These are phyloP conservation scores for Kuraishia piskuri DNA, from an alignment of 805 yeast genomes.

Conservation along the genomic window DNA sequence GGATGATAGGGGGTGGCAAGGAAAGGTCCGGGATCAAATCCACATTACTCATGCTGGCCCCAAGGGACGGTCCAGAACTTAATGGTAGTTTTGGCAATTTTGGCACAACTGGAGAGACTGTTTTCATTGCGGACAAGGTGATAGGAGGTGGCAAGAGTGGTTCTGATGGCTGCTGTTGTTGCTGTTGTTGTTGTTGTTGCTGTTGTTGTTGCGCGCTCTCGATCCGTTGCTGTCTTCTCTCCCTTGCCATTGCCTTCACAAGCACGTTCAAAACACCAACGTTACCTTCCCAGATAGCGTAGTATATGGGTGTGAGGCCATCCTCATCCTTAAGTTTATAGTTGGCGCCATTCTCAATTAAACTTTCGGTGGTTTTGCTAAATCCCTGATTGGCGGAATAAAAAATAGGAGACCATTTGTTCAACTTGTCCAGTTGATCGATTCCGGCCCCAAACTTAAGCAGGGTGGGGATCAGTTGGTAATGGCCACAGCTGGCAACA, in stretches of 20 bases:
- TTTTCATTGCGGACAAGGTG: not conserved
- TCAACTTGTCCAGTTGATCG: conserved; percentile 73
- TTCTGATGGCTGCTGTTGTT: not conserved
- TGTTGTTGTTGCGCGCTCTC: not conserved
- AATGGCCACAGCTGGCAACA: conserved; percentile 77
- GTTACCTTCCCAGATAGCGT: conserved; percentile 94
- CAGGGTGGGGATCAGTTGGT: conserved; percentile 56
- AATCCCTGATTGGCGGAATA: conserved; percentile 88
- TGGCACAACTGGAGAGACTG: conserved; percentile 1
- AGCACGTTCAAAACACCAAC: conserved; percentile 70
- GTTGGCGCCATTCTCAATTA: conserved; percentile 69
- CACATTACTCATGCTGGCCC: conserved; percentile 13
- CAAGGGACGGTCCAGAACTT: not conserved
- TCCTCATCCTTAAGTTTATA: conserved; percentile 66
- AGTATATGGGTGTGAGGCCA: conserved; percentile 71
- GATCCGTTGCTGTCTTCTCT: not conserved
- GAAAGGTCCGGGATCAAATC: conserved; percentile 86
- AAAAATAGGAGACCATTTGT: conserved; percentile 90
- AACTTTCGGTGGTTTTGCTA: conserved; percentile 54
- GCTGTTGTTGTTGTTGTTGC: not conserved
- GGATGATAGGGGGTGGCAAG: conserved; percentile 94
- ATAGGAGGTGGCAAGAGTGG: not conserved
- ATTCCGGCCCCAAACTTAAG: conserved; percentile 68
- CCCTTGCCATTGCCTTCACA: conserved; percentile 16
- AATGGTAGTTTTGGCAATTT: not conserved